Percentiles rank a stretch among this genome's conserved stretches.
phyloP scores from a whole-genome alignment of 2,329 filamentous ascomycete genomes.

The Elsinoe necatrix region DNA sequence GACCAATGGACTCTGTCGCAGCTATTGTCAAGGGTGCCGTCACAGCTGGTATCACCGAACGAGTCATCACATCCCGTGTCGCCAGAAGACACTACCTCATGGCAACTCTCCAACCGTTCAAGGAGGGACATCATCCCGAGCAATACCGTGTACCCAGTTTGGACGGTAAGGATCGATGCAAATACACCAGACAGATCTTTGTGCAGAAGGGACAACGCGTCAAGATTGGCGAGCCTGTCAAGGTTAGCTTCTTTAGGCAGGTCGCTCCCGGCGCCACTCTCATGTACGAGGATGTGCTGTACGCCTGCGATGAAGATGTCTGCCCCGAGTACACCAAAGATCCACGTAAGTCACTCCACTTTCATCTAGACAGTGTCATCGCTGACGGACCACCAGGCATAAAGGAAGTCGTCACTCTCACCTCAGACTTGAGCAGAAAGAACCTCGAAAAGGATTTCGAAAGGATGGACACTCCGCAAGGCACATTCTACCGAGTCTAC shows the following conservation, averaged over 20 bases:
- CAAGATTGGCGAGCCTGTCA: slow-evolving; percentile 98
- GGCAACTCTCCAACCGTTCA: slow-evolving; percentile 97
- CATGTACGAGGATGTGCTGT: slow-evolving; percentile 98
- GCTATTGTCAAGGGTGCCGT: slow-evolving; percentile 98
- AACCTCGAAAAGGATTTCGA: slow-evolving; percentile 99
- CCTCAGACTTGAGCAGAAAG: slow-evolving; percentile 92
- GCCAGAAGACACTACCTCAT: slow-evolving; percentile 97
- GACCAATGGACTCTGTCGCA: slow-evolving; percentile 97
- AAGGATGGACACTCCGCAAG: slow-evolving; percentile 96
- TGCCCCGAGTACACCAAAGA: slow-evolving; percentile 99
- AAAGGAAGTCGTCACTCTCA: slow-evolving; percentile 97
- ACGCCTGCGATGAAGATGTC: slow-evolving; percentile 95
- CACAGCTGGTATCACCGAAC: slow-evolving; percentile 93
- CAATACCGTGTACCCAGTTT: slow-evolving; percentile 94
- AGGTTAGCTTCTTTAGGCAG: slow-evolving; percentile 97
- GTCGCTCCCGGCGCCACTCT: slow-evolving; percentile 93
- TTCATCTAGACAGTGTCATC: neutral
- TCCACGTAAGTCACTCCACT: slow-evolving; percentile 64
- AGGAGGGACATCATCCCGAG: slow-evolving; percentile 96
- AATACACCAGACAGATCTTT: slow-evolving; percentile 96
- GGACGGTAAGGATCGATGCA: slow-evolving; percentile 96
- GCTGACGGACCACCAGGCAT: slow-evolving; percentile 55
- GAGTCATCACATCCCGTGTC: slow-evolving; percentile 92
- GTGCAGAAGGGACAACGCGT: slow-evolving; percentile 98
- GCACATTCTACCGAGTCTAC: slow-evolving; percentile 78